Conservation (phyloP, 2,329 filamentous ascomycete genomes). For the Dothistroma septosporum region DNA sequence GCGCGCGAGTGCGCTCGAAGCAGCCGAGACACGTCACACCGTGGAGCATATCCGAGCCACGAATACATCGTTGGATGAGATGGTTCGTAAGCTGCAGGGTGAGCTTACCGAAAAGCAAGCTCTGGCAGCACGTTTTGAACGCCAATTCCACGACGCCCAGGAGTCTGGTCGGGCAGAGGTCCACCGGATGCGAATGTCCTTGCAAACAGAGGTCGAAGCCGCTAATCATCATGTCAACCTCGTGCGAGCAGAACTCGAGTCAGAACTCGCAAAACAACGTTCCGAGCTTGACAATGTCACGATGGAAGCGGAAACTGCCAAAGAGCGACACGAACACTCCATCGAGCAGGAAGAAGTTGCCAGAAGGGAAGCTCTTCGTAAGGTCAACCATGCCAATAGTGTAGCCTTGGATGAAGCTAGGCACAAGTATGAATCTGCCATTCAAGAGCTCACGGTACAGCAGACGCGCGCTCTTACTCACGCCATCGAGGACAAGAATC, state of each 20-base stretch:
- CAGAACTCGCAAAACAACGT: slow-evolving; percentile 68
- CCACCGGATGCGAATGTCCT: slow-evolving; percentile 69
- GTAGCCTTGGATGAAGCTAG: slow-evolving; percentile 53
- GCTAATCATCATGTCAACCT: slow-evolving; percentile 83
- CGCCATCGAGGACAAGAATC: slow-evolving; percentile 74
- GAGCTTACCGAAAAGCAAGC: slow-evolving; percentile 72
- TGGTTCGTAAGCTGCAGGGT: slow-evolving; percentile 35
- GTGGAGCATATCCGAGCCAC: slow-evolving; percentile 45
- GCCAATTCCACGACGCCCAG: slow-evolving; percentile 78
- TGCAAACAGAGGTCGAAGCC: slow-evolving; percentile 77
- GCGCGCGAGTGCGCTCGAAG: slow-evolving; percentile 62
- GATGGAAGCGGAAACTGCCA: slow-evolving; percentile 75
- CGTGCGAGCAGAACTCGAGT: slow-evolving; percentile 75
- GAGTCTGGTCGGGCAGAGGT: slow-evolving; percentile 77
- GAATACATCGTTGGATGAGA: slow-evolving; percentile 28
- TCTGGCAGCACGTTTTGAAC: slow-evolving; percentile 64
- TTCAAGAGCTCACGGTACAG: slow-evolving; percentile 54
- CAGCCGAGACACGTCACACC: slow-evolving; percentile 73
- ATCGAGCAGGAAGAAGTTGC: slow-evolving; percentile 73
- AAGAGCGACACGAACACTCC: slow-evolving; percentile 76
- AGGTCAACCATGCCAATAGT: slow-evolving; percentile 51
- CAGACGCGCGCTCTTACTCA: slow-evolving; percentile 46
- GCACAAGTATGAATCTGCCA: slow-evolving; percentile 50
- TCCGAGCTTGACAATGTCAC: slow-evolving; percentile 71
- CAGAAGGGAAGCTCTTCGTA: slow-evolving; percentile 57